Evolutionary conservation across 129 eudicot genomes (phyloP).

Genomic region (Chrysanthemum makinoi): DNA sequence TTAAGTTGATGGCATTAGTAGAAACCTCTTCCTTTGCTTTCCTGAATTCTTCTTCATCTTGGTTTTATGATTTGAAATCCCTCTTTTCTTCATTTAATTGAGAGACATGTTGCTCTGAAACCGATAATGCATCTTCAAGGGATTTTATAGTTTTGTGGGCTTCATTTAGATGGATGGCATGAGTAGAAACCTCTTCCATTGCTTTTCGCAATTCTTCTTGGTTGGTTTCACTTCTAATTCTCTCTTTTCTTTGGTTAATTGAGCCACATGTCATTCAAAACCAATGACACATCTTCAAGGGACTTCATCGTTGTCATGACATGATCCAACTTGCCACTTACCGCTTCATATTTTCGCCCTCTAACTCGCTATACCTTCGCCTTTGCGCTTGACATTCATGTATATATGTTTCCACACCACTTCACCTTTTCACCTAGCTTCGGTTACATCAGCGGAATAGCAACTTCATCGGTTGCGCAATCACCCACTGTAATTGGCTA

Average conservation of each 20-base stretch:
- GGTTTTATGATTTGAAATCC: no score
- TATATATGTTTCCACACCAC: conserved; percentile 48
- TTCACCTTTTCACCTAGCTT: conserved; percentile 70
- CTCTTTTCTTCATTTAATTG: conserved; percentile 26
- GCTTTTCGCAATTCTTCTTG: no score
- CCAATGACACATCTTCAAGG: conserved; percentile 46
- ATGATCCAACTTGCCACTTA: conserved; percentile 39
- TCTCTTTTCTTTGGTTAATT: no score
- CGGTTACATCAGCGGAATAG: conserved; percentile 47
- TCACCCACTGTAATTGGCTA: conserved; percentile 34
- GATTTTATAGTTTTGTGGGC: background rate
- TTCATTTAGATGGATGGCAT: no score
- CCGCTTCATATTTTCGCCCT: conserved; percentile 37
- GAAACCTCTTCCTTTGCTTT: no score
- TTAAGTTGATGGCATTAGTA: no score
- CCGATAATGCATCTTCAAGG: conserved; percentile 16
- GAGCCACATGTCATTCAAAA: conserved; percentile 27
- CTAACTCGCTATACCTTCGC: conserved; percentile 48
- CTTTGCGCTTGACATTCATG: conserved; percentile 51
- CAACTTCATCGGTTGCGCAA: conserved; percentile 50
- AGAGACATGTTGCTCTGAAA: conserved; percentile 38
- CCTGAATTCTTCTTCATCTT: no score
- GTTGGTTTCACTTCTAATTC: no score
- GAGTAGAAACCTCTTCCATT: no score
- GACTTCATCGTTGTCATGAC: conserved; percentile 31